Base-by-base conservation (phyloP, 257 asterid species). In the Schizonepeta tenuifolia region DNA sequence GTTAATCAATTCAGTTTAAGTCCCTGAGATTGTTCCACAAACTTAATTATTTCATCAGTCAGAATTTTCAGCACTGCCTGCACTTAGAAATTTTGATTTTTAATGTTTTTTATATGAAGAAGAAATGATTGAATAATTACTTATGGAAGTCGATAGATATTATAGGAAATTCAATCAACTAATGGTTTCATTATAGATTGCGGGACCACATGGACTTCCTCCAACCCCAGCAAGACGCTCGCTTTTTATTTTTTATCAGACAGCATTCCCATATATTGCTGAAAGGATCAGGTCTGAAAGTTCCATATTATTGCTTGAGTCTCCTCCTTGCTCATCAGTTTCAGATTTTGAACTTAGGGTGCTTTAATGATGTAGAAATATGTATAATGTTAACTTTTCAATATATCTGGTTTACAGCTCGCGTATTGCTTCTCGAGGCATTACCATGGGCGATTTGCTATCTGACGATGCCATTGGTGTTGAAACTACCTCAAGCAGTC, bases 181-280 rank as follows among this genome's bases (percentile, higher is more conserved):
- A 64, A 40, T 80, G 43, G 41, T 69, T 77, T 73, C 41, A 44
- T 58, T 78, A 38, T 83, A 95, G 99, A 91, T 90, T 86, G 84
- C 97, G 12, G 97, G 98, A 70, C 83, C 86, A 61, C 81, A 83
- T 84, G 97, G 92, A 53, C 96, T 92, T 78, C 89, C 98, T 51
- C 99, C 98, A 68, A 95, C 97, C 79, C 94, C 99, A 6, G 98
- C 98, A 9, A 86, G 96, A 75, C 96, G 96, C 64, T 89, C 94
- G 75, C 90, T 95, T 60, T 95, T 92, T 83, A 95, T 92, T 65
- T 79, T 95, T 81, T 90, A 87, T 79, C 99, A 92, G 82, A 86
- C 97, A 46, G 90, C 98, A 35, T 87, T 95, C 75, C 99, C 97
- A 31, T 92, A 95, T 66, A 88, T 95, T 77, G 98, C 96, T 75